Percentiles rank a stretch among this genome's conserved stretches.
Evolutionary conservation across 208 protist genomes (phyloP).

Genomic region (Naegleria fowleri): DNA sequence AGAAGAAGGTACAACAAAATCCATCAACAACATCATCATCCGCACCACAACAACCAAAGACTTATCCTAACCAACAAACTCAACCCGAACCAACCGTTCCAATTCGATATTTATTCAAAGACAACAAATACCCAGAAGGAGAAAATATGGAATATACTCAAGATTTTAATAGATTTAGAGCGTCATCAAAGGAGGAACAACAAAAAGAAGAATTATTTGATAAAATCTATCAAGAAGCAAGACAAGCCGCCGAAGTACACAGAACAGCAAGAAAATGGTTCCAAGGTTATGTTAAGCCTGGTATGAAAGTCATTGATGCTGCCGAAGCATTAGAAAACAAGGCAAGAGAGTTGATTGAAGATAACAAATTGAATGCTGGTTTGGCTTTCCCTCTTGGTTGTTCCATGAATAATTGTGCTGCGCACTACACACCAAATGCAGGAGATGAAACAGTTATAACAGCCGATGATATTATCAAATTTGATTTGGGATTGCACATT

Average conservation of each 20-base stretch:
- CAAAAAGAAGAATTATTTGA: slow-evolving; percentile 65
- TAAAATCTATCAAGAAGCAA: slow-evolving; percentile 69
- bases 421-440: slow-evolving; percentile 95
- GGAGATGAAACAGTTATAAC: slow-evolving; percentile 86
- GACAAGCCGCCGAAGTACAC: slow-evolving; percentile 77
- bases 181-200: slow-evolving; percentile 79
- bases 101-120: not conserved
- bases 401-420: slow-evolving; percentile 93
- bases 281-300: slow-evolving; percentile 78
- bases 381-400: slow-evolving; percentile 79
- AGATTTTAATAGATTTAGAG: slow-evolving; percentile 67
- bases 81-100: slow-evolving; percentile 11
- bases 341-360: slow-evolving; percentile 71
- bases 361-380: slow-evolving; percentile 71
- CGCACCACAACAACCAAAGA: not conserved
- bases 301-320: slow-evolving; percentile 78
- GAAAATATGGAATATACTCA: not conserved
- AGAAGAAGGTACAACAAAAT: not conserved
- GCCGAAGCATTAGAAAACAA: slow-evolving; percentile 82
- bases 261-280: slow-evolving; percentile 79
- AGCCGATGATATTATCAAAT: slow-evolving; percentile 94
- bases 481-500: slow-evolving; percentile 97
- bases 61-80: not conserved
- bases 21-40: not conserved
- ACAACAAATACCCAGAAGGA: not conserved